phyloP scores from a whole-genome alignment of 192 early-diverging fungal genomes.

The Mycoemilia scoparia region DNA sequence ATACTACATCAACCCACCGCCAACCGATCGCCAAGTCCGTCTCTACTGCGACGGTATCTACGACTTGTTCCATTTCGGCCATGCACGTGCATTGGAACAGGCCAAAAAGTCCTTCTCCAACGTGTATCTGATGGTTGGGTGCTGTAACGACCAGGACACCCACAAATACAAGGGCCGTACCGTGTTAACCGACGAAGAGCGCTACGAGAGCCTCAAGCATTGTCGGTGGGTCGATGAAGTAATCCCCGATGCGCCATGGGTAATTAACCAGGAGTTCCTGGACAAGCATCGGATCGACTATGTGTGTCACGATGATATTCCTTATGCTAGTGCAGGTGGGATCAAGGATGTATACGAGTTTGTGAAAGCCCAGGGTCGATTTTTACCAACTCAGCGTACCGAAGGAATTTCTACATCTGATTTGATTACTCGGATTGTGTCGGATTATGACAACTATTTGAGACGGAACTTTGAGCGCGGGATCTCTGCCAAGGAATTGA shows the following conservation, averaged over 20 bases:
- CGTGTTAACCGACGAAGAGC: slow-evolving; percentile 56
- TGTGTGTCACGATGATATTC: slow-evolving; percentile 66
- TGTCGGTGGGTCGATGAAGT: slow-evolving; percentile 78
- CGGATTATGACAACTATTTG: slow-evolving; percentile 69
- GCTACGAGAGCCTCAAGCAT: slow-evolving; percentile 59
- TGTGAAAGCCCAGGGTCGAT: slow-evolving; percentile 54
- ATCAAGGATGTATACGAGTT: slow-evolving; percentile 65
- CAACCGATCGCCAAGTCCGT: slow-evolving; percentile 48
- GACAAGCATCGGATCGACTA: slow-evolving; percentile 63
- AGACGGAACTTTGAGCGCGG: slow-evolving; percentile 72
- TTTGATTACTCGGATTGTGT: slow-evolving; percentile 65
- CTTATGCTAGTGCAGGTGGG: slow-evolving; percentile 48
- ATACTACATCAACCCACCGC: slow-evolving; percentile 44
- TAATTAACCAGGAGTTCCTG: slow-evolving; percentile 53
- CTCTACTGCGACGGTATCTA: slow-evolving; percentile 81
- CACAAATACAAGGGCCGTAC: slow-evolving; percentile 65
- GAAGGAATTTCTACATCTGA: slow-evolving; percentile 68
- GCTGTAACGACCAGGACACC: slow-evolving; percentile 55
- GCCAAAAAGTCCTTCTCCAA: slow-evolving; percentile 63
- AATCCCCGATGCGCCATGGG: slow-evolving; percentile 56
- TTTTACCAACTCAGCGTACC: slow-evolving; percentile 48
- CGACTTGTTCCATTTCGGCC: slow-evolving; percentile 70
- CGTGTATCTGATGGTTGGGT: slow-evolving; percentile 60
- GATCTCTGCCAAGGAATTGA: slow-evolving; percentile 60
- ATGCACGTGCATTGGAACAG: slow-evolving; percentile 62